Evolutionary conservation across 495 filamentous ascomycete species (phyloP), one percentile per base, ranked within the genome.

Genomic region (Hypoxylon fuscum): DNA sequence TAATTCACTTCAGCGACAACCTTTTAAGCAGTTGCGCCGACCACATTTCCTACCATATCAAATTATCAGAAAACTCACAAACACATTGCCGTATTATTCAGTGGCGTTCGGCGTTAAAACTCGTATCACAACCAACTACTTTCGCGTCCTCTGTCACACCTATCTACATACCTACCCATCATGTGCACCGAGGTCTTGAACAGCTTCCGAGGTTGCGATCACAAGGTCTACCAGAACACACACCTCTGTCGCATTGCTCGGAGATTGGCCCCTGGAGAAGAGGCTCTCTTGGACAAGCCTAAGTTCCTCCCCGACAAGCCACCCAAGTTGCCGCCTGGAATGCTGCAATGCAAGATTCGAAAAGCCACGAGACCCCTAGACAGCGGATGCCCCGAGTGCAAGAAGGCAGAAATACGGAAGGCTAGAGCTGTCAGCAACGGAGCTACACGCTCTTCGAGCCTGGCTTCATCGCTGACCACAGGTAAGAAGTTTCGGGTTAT

Each of bases 221-320:
- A 70, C 44, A 59, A 45, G 27, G 35, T 48, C 17, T 74, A 69
- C 44, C 70, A 72, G 45, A 71, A 68, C 60, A 71, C 68, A 5
- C 53, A 5, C 15, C 34, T 18, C 40, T 72, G 69, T 37, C 9
- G 34, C 8, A 11, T 55, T 7, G 60, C 55, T 3, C 29, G 20
- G 9, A 31, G 64, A 44, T 21, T 42, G 22, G 20, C 9, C 0
- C 49, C 59, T 1, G 48, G 25, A 0, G 60, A 34, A 6, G 63
- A 72, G 20, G 42, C 56, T 5, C 9, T 49, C 11, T 56, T 69
- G 0, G 40, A 48, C 5, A 38, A 57, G 46, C 20, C 66, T 1
- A 57, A 67, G 22, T 62, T 59, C 41, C 53, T 69, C 10, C 69
- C 66, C 1, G 49, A 56, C 29, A 48, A 23, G 7, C 49, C 10